These are phyloP conservation scores for Arabidopsis suecica DNA, from an alignment of 345 rosid species.

Conservation along the genomic window DNA sequence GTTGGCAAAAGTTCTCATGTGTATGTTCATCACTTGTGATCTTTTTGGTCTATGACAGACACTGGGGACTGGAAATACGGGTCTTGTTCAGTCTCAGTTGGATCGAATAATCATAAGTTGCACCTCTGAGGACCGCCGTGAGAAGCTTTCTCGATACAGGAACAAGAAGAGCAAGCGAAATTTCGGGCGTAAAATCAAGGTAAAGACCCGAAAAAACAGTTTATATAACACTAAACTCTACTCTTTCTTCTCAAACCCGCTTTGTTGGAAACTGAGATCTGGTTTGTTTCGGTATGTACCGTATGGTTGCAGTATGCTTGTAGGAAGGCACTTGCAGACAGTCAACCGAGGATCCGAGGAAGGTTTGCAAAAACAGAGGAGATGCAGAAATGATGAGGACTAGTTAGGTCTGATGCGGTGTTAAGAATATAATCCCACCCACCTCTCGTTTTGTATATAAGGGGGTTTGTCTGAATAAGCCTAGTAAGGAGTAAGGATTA, in stretches of 20 bases:
- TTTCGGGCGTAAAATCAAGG: slow-evolving; percentile 96
- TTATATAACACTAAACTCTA: not conserved
- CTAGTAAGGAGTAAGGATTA: slow-evolving; percentile 6
- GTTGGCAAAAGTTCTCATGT: not conserved
- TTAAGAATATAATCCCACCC: not conserved
- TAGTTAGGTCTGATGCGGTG: slow-evolving; percentile 34
- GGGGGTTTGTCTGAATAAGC: slow-evolving; percentile 36
- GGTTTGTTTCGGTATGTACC: slow-evolving; percentile 2
- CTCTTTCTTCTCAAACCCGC: not conserved
- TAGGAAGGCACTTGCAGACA: slow-evolving; percentile 98
- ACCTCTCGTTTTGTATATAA: slow-evolving; percentile 26
- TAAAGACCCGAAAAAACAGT: slow-evolving; percentile 22
- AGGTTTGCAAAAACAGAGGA: slow-evolving; percentile 93
- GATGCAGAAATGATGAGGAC: slow-evolving; percentile 49
- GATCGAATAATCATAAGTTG: slow-evolving; percentile 56
- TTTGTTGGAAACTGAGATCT: slow-evolving; percentile 1
- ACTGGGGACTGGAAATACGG: slow-evolving; percentile 51
- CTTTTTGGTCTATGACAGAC: slow-evolving; percentile 68
- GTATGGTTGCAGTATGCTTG: slow-evolving; percentile 77
- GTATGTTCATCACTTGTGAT: slow-evolving; percentile 42
- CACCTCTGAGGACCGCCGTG: slow-evolving; percentile 74
- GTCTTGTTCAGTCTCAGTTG: slow-evolving; percentile 56
- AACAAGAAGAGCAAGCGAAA: slow-evolving; percentile 88
- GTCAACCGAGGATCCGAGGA: slow-evolving; percentile 94
- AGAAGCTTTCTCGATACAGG: slow-evolving; percentile 95